Conservation (phyloP, 2,329 filamentous ascomycete species). For the Penicillium aurantiogriseum region DNA sequence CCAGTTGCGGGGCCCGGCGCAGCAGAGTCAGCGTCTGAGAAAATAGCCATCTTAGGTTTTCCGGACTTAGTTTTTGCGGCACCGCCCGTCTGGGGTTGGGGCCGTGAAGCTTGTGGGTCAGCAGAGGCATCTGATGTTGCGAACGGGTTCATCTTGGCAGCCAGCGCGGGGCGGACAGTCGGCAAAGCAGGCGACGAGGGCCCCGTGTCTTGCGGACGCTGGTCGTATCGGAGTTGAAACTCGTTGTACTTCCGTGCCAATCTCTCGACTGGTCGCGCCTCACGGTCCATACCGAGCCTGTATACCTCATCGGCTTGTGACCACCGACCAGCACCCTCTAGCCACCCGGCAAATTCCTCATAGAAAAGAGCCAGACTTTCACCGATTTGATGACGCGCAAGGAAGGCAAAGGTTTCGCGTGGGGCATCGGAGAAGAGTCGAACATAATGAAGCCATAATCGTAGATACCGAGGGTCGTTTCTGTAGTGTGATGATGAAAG, state of each 20-base stretch:
- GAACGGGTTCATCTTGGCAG: conserved; percentile 83
- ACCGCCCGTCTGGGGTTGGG: conserved; percentile 49
- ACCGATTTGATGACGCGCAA: conserved; percentile 84
- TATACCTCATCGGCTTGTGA: conserved; percentile 93
- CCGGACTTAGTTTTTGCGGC: conserved; percentile 60
- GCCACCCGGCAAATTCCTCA: conserved; percentile 92
- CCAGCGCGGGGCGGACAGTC: conserved; percentile 75
- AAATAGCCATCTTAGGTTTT: conserved; percentile 84
- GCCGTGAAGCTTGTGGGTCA: conserved; percentile 66
- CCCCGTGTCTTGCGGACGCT: conserved; percentile 61
- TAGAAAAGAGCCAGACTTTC: conserved; percentile 88
- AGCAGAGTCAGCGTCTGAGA: conserved; percentile 70
- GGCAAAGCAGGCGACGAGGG: conserved; percentile 87
- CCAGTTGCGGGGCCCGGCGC: conserved; percentile 56
- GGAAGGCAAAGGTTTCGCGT: conserved; percentile 86
- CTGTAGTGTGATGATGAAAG: conserved; percentile 83
- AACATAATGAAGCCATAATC: conserved; percentile 92
- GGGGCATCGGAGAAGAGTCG: conserved; percentile 89
- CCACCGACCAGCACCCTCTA: conserved; percentile 82
- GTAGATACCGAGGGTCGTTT: conserved; percentile 91
- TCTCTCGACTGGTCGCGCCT: conserved; percentile 77
- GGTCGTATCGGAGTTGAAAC: conserved; percentile 77
- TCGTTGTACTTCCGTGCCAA: conserved; percentile 87
- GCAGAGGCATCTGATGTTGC: conserved; percentile 50
- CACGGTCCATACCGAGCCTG: conserved; percentile 80